Percentiles rank a stretch among this genome's conserved stretches.
phyloP scores from a whole-genome alignment of 257 asterid genomes.

The Primulina tabacum region DNA sequence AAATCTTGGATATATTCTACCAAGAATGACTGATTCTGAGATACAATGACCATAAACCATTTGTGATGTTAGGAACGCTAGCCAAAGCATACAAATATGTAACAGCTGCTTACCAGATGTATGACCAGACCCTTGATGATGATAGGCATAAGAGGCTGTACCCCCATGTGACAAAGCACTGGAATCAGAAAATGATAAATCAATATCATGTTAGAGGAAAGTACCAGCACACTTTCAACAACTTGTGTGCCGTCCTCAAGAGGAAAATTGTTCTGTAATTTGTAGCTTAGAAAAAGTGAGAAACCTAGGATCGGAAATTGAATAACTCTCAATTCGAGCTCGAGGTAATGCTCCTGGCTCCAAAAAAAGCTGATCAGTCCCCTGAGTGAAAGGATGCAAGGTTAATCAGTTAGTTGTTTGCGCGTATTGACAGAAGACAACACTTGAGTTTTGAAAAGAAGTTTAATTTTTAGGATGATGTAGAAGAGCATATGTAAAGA shows the following conservation, averaged over 20 bases:
- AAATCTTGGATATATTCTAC: slow-evolving; percentile 26
- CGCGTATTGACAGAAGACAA: background rate
- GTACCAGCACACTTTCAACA: slow-evolving; percentile 2
- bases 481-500: background rate
- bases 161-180: slow-evolving; percentile 31
- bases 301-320: slow-evolving; percentile 44
- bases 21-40: slow-evolving; percentile 33
- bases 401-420: background rate
- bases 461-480: too few species aligned
- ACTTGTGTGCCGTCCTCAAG: slow-evolving; percentile 1
- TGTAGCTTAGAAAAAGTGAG: slow-evolving; percentile 1
- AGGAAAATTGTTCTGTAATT: background rate
- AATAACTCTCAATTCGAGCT: slow-evolving; percentile 33
- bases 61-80: background rate
- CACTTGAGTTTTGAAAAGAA: too few species aligned
- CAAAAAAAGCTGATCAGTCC: slow-evolving; percentile 28
- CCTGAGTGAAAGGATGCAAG: slow-evolving; percentile 37
- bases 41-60: background rate
- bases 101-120: slow-evolving; percentile 30
- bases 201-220: slow-evolving; percentile 5
- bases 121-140: slow-evolving; percentile 24
- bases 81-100: slow-evolving; percentile 4
- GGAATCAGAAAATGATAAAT: slow-evolving; percentile 21
- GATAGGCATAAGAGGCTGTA: slow-evolving; percentile 25
- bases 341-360: slow-evolving; percentile 41